These are phyloP conservation scores for Arachnopeziza araneosa DNA, from an alignment of 2,329 filamentous ascomycete genomes.

Conservation along the genomic window DNA sequence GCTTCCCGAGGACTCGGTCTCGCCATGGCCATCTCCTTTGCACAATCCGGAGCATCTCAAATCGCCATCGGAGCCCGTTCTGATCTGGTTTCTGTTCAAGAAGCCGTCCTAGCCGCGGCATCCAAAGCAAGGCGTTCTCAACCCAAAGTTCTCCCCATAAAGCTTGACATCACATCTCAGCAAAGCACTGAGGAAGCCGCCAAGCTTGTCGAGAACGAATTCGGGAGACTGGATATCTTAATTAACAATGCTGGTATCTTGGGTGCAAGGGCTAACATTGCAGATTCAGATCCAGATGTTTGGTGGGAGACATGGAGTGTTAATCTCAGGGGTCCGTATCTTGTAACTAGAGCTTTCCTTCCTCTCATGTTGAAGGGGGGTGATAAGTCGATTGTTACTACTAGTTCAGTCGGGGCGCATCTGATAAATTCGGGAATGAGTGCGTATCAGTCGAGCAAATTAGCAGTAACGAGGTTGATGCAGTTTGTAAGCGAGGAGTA, in stretches of 20 bases:
- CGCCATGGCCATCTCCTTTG: conserved; percentile 49
- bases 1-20: conserved; percentile 50
- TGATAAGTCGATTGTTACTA: conserved; percentile 41
- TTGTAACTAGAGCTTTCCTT: conserved; percentile 41
- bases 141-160: conserved; percentile 39
- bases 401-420: conserved; percentile 40
- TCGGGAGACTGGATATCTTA: conserved; percentile 37
- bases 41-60: conserved; percentile 43
- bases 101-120: conserved; percentile 34
- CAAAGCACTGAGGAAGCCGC: conserved; percentile 31
- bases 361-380: conserved; percentile 23
- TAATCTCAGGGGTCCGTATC: conserved; percentile 44
- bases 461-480: conserved; percentile 43
- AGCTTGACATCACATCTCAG: conserved; percentile 34
- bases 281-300: conserved; percentile 26
- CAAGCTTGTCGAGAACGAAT: conserved; percentile 20
- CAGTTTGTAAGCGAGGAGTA: conserved; percentile 45
- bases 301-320: conserved; percentile 41
- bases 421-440: conserved; percentile 32
- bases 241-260: conserved; percentile 42
- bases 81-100: conserved; percentile 28
- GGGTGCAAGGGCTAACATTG: conserved; percentile 1
- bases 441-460: conserved; percentile 43
- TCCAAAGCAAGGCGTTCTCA: conserved; percentile 25
- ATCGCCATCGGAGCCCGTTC: conserved; percentile 51